Evolutionary conservation across 2,329 filamentous ascomycete species (phyloP).

Genomic region (Dothideomycetidae sp.): DNA sequence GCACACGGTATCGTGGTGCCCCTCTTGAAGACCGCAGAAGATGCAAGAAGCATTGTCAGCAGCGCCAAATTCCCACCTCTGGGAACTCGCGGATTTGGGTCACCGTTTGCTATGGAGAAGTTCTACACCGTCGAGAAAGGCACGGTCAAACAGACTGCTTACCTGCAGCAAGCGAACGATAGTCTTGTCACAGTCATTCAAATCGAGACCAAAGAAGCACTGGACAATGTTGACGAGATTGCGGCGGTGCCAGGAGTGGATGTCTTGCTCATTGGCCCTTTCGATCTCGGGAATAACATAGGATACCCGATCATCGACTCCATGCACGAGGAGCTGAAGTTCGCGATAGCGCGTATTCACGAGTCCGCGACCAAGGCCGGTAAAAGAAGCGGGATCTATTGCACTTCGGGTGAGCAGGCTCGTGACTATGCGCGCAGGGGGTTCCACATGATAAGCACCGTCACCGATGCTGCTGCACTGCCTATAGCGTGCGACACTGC

Average conservation of each 20-base stretch:
- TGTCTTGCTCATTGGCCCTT: conserved; percentile 40
- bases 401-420: conserved; percentile 37
- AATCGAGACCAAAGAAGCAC: conserved; percentile 31
- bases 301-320: conserved; percentile 36
- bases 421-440: conserved; percentile 38
- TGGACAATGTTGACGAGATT: conserved; percentile 33
- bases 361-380: conserved; percentile 37
- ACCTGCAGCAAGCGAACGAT: conserved; percentile 41
- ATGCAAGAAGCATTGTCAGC: conserved; percentile 37
- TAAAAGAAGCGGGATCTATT: conserved; percentile 43
- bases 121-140: conserved; percentile 13
- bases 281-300: conserved; percentile 44
- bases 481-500: conserved; percentile 18
- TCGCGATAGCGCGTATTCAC: conserved; percentile 38
- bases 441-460: conserved; percentile 38
- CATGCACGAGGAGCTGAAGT: conserved; percentile 36
- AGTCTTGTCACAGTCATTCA: conserved; percentile 37
- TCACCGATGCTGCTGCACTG: conserved; percentile 21
- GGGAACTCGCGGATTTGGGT: conserved; percentile 42
- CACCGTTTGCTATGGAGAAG: conserved; percentile 34
- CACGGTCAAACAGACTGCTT: conserved; percentile 28
- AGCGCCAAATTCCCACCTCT: conserved; percentile 42
- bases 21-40: conserved; percentile 37
- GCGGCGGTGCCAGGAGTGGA: conserved; percentile 40
- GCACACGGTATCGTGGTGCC: conserved; percentile 46